phyloP scores from a whole-genome alignment of 169 alveolate species.

The Cyclospora cayetanensis region DNA sequence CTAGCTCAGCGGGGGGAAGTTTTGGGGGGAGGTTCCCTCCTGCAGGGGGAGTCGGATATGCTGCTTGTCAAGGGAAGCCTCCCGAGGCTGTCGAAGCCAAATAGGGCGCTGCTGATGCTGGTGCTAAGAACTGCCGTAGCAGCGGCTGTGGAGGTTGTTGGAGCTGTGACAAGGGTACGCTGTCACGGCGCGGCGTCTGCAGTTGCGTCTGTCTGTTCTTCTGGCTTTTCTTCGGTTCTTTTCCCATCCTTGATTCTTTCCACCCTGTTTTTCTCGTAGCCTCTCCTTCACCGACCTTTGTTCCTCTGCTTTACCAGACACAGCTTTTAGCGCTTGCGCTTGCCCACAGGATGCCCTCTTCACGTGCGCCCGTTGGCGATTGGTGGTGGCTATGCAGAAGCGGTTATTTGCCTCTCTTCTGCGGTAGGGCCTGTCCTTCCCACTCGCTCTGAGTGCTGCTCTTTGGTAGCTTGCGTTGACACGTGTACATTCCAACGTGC shows the following conservation, averaged over 20 bases:
- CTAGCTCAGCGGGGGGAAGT: not conserved
- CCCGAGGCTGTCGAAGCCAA: not conserved
- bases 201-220: not conserved
- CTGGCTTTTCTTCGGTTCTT: not conserved
- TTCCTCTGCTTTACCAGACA: not conserved
- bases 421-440: too few relatives aligned
- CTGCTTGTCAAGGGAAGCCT: not conserved
- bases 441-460: too few relatives aligned
- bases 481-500: too few relatives aligned
- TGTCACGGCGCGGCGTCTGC: not conserved
- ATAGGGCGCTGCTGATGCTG: slow-evolving; percentile 14
- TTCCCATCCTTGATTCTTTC: not conserved
- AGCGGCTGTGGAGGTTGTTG: slow-evolving; percentile 7
- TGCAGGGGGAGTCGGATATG: slow-evolving; percentile 9
- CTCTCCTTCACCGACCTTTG: not conserved
- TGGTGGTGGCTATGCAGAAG: slow-evolving; percentile 54
- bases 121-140: slow-evolving; percentile 24
- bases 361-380: slow-evolving; percentile 4
- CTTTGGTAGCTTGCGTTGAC: too few relatives aligned
- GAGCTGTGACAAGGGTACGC: slow-evolving; percentile 12
- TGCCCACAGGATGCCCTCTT: slow-evolving; percentile 24
- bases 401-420: slow-evolving; percentile 37
- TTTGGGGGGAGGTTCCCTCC: not conserved
- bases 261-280: not conserved
- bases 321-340: not conserved